phyloP scores from a whole-genome alignment of 2,329 filamentous ascomycete genomes.

The Microsporum canis region DNA sequence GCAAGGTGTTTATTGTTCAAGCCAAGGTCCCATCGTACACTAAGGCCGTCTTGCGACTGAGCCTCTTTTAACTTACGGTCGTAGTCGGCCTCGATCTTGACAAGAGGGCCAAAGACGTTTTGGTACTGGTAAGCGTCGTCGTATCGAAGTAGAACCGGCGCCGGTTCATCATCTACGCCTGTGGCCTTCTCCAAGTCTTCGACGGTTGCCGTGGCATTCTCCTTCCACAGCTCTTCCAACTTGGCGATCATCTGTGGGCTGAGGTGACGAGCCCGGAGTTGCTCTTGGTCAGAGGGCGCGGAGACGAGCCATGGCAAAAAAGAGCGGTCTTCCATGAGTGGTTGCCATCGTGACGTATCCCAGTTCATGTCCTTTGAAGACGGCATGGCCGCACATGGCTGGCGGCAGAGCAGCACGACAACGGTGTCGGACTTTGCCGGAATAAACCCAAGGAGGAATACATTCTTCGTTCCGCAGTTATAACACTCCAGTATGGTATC shows the following conservation, averaged over 20 bases:
- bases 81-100: conserved; percentile 99
- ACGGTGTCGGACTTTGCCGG: conserved; percentile 97
- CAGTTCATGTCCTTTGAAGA: conserved; percentile 99
- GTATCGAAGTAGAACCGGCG: conserved; percentile 83
- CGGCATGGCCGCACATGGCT: conserved; percentile 86
- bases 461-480: conserved; percentile 98
- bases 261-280: conserved; percentile 85
- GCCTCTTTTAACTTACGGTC: conserved; percentile 98
- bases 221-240: conserved; percentile 97
- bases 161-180: conserved; percentile 87
- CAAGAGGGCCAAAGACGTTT: conserved; percentile 93
- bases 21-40: conserved; percentile 88
- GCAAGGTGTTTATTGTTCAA: conserved; percentile 96
- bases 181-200: conserved; percentile 83
- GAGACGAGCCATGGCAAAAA: conserved; percentile 91
- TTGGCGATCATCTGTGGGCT: conserved; percentile 92
- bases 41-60: conserved; percentile 89
- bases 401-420: conserved; percentile 88
- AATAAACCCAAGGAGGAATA: conserved; percentile 94
- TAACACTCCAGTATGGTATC: conserved; percentile 98
- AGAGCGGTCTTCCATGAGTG: conserved; percentile 89
- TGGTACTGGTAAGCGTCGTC: conserved; percentile 98
- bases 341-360: conserved; percentile 97
- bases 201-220: conserved; percentile 77
- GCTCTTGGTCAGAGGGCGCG: conserved; percentile 82